Base-by-base conservation (phyloP, 1,139 yeast species). In the Yamadazyma sp. region DNA sequence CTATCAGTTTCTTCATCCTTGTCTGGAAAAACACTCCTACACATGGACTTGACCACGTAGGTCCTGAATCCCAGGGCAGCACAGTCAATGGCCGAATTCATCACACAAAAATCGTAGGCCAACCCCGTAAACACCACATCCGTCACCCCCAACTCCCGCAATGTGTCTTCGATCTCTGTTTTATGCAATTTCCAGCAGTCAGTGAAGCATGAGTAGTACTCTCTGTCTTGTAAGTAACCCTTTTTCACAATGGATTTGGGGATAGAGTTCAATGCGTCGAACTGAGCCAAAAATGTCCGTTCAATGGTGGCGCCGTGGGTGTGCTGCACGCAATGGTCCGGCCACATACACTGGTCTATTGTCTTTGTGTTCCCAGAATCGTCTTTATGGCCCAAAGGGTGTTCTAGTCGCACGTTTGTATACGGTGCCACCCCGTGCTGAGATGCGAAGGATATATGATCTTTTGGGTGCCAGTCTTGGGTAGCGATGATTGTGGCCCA, bases 81-180 rank as follows among this genome's bases (percentile, higher is more conserved):
- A 26, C 89, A 73, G 46, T 89, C 95, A 24, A 79, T 56, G 1
- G 95, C 88, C 0, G 95, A 83, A 54, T 80, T 71, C 50, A 78
- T 64, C 7, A 91, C 97, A 59, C 98, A 91, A 58, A 66, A 88
- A 56, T 91, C 98, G 47, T 80, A 79, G 0, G 97, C 97, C 24
- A 91, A 54, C 0, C 98, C 98, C 1, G 83, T 94, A 24, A 87
- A 73, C 36, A 72, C 80, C 4, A 89, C 88, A 37, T 81, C 77
- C 1, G 76, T 71, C 31, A 87, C 76, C 0, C 60, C 64, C 24
- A 67, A 49, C 0, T 66, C 54, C 20, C 55, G 57, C 46, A 91
- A 67, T 31, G 71, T 60, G 1, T 57, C 59, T 38, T 73, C 69
- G 48, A 91, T 65, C 42, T 81, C 92, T 0, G 97, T 89, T 35